A percentile compares a stretch with the other conserved stretches of the same genome.
These are phyloP conservation scores for Ophiostoma australiae DNA, from an alignment of 2,329 filamentous ascomycete species.

Conservation along the genomic window DNA sequence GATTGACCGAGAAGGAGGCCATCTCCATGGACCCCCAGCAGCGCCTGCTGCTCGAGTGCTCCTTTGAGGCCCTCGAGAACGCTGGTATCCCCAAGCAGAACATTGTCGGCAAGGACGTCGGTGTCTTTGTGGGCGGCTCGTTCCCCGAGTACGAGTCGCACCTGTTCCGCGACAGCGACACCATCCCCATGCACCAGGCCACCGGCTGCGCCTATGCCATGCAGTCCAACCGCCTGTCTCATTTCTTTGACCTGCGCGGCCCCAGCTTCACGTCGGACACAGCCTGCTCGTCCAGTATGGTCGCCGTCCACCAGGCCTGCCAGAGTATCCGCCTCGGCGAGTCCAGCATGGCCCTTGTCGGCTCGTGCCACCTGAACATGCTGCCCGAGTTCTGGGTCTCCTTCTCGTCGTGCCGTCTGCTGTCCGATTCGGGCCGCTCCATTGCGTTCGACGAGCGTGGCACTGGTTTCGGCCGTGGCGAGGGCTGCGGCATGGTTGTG, in stretches of 20 bases:
- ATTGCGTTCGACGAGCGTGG: slow-evolving; percentile 47
- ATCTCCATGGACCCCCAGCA: slow-evolving; percentile 35
- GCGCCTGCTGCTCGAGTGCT: slow-evolving; percentile 34
- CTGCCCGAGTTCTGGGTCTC: slow-evolving; percentile 30
- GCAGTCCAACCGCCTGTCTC: slow-evolving; percentile 36
- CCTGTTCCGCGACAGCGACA: slow-evolving; percentile 22
- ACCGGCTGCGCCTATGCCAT: slow-evolving; percentile 33
- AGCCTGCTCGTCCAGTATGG: slow-evolving; percentile 38
- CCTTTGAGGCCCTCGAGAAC: slow-evolving; percentile 37
- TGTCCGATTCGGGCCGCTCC: slow-evolving; percentile 42
- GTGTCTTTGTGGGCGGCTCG: slow-evolving; percentile 35
- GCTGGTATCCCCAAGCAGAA: slow-evolving; percentile 32
- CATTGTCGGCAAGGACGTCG: slow-evolving; percentile 31
- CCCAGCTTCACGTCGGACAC: slow-evolving; percentile 38
- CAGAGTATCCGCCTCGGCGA: slow-evolving; percentile 31
- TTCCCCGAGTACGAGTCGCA: slow-evolving; percentile 30
- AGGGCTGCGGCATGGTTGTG: slow-evolving; percentile 48
- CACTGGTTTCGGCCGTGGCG: slow-evolving; percentile 54
- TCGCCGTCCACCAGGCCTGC: slow-evolving; percentile 33
- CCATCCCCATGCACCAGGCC: slow-evolving; percentile 27
- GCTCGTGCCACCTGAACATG: slow-evolving; percentile 34
- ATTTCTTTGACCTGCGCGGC: slow-evolving; percentile 36
- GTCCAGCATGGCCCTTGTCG: slow-evolving; percentile 32
- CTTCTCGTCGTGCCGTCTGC: slow-evolving; percentile 36
- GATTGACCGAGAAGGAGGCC: slow-evolving; percentile 33